These are phyloP conservation scores for Angophora floribunda DNA, from an alignment of 345 rosid species.

Conservation along the genomic window DNA sequence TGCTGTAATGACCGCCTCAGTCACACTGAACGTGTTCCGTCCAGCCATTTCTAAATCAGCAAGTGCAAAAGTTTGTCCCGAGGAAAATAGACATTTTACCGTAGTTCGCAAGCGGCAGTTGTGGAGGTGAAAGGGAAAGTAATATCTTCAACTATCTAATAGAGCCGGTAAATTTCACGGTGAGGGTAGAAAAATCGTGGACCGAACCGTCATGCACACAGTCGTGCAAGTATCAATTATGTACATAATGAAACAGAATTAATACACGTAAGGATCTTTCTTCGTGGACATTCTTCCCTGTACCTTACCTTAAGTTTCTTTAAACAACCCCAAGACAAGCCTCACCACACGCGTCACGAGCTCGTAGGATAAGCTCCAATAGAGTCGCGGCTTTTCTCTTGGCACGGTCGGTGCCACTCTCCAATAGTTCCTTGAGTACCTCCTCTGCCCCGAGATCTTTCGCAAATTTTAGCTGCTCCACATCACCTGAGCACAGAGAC, in stretches of 20 bases:
- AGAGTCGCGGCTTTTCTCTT: conserved; percentile 86
- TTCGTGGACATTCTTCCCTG: neutral
- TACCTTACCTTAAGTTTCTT: neutral
- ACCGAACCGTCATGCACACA: neutral
- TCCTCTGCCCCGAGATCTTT: conserved; percentile 68
- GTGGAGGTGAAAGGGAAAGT: neutral
- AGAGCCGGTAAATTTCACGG: neutral
- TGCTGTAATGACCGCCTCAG: neutral
- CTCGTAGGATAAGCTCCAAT: conserved; percentile 59
- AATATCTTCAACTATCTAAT: neutral
- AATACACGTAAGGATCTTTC: neutral
- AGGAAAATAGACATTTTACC: neutral
- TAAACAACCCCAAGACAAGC: neutral
- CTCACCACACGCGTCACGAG: neutral
- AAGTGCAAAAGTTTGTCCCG: neutral
- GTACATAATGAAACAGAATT: neutral
- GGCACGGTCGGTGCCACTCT: conserved; percentile 93
- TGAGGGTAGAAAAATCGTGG: neutral
- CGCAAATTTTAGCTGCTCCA: conserved; percentile 53
- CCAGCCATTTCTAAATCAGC: neutral
- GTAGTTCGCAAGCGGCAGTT: neutral
- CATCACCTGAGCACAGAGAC: conserved; percentile 63
- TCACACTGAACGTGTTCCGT: neutral
- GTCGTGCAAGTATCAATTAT: neutral
- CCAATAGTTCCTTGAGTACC: conserved; percentile 66